A percentile compares a stretch with the other conserved stretches of the same genome.
Conservation (phyloP, 345 rosid species). For the Sonneratia caseolaris region DNA sequence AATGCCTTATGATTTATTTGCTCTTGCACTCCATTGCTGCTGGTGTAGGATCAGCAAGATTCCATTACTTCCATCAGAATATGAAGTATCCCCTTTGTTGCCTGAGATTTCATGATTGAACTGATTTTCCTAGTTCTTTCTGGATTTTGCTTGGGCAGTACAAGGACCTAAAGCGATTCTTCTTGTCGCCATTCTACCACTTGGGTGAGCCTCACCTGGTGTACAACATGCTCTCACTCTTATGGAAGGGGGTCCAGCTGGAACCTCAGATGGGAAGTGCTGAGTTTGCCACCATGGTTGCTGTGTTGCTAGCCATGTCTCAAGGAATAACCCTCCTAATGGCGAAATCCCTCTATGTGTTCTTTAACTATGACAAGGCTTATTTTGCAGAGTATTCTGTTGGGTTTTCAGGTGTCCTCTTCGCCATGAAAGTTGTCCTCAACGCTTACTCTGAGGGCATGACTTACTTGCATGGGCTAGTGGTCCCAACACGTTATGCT, state of each 20-base stretch:
- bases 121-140: neutral
- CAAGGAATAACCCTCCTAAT: conserved; percentile 74
- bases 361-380: conserved; percentile 47
- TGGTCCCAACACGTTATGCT: conserved; percentile 66
- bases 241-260: conserved; percentile 88
- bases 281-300: conserved; percentile 72
- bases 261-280: conserved; percentile 85
- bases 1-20: neutral
- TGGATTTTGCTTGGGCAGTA: conserved; percentile 32
- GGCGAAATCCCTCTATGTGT: conserved; percentile 53
- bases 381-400: conserved; percentile 60
- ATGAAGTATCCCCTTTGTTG: neutral
- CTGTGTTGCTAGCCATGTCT: conserved; percentile 62
- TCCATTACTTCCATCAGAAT: neutral
- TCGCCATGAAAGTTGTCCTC: conserved; percentile 92
- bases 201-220: conserved; percentile 69
- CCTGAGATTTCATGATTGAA: neutral
- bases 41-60: neutral
- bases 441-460: conserved; percentile 56
- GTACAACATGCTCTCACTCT: conserved; percentile 84
- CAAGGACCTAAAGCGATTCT: conserved; percentile 64
- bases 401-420: conserved; percentile 91
- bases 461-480: conserved; percentile 52
- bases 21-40: neutral
- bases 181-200: conserved; percentile 83